A percentile compares a stretch with the other conserved stretches of the same genome.
Conservation (phyloP, 2,329 filamentous ascomycete species). For the Epichloe amarillans region DNA sequence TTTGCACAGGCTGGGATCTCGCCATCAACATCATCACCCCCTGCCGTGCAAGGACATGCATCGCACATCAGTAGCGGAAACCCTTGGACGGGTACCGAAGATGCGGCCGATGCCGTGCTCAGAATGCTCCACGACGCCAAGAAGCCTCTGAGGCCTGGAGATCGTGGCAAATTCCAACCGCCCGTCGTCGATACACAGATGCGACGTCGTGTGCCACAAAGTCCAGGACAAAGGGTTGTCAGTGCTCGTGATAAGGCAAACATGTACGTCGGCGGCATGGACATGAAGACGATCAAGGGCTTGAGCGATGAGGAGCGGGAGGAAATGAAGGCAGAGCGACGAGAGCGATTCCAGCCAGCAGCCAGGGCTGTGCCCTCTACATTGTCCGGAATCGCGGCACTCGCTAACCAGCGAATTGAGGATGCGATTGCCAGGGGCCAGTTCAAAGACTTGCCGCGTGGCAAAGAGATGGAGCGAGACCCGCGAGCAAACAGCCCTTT, state of each 20-base stretch:
- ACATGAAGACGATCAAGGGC: constrained; percentile 32
- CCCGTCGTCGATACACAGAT: constrained; percentile 40
- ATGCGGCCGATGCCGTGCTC: constrained; percentile 58
- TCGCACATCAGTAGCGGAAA: constrained; percentile 49
- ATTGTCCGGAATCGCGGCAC: constrained; percentile 61
- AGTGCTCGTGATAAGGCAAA: constrained; percentile 43
- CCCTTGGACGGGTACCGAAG: constrained; percentile 71
- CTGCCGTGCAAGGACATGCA: constrained; percentile 49
- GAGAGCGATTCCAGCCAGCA: constrained; percentile 64
- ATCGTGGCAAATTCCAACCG: constrained; percentile 33
- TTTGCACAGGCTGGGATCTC: constrained; percentile 36
- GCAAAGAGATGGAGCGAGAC: constrained; percentile 70
- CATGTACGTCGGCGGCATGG: constrained; percentile 34
- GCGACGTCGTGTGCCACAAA: constrained; percentile 23
- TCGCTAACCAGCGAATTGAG: constrained; percentile 88
- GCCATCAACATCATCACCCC: constrained; percentile 39
- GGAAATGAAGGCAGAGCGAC: constrained; percentile 57
- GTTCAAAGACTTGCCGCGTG: constrained; percentile 71
- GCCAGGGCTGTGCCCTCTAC: constrained; percentile 63
- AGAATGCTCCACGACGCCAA: constrained; percentile 75
- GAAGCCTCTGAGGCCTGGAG: constrained; percentile 47
- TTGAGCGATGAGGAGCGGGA: constrained; percentile 62
- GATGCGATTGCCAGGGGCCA: constrained; percentile 85
- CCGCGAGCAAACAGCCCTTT: constrained; percentile 74
- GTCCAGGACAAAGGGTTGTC: constrained; percentile 33